These are phyloP conservation scores for Atkinsonella texensis DNA, from an alignment of 2,329 filamentous ascomycete species.

Conservation along the genomic window DNA sequence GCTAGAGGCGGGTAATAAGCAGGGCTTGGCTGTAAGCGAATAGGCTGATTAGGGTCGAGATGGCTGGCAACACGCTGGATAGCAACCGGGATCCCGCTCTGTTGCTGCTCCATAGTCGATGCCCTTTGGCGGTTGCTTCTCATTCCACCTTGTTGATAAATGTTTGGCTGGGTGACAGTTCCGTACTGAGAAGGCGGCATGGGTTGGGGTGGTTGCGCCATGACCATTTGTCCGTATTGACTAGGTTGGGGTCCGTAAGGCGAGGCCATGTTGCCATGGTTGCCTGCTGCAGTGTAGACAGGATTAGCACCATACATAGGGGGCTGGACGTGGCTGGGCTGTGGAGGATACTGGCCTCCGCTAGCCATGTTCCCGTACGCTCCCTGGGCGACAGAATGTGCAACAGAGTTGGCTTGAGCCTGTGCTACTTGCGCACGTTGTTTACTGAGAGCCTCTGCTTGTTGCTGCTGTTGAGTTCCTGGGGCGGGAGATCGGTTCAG, in stretches of 20 bases:
- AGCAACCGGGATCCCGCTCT: conserved; percentile 80
- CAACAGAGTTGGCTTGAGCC: conserved; percentile 56
- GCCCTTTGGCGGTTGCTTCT: conserved; percentile 75
- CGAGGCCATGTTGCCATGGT: conserved; percentile 43
- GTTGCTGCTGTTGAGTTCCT: conserved; percentile 89
- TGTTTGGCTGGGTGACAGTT: conserved; percentile 34
- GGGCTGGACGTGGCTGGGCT: conserved; percentile 37
- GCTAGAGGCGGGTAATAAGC: conserved; percentile 93
- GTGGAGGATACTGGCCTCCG: conserved; percentile 32
- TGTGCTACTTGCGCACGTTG: conserved; percentile 67
- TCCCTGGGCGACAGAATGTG: conserved; percentile 52
- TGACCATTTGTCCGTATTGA: conserved; percentile 61
- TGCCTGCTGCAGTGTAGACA: conserved; percentile 56
- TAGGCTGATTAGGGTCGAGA: conserved; percentile 86
- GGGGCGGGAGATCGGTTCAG: conserved; percentile 80
- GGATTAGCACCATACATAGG: conserved; percentile 74
- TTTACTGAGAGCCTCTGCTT: conserved; percentile 87
- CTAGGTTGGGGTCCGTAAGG: conserved; percentile 65
- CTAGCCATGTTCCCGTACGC: conserved; percentile 46
- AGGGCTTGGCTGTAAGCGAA: conserved; percentile 85
- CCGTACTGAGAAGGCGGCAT: conserved; percentile 54
- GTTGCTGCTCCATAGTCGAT: conserved; percentile 91
- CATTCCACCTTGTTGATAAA: conserved; percentile 54
- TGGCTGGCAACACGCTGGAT: conserved; percentile 94
- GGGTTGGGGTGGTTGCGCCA: conserved; percentile 55